A percentile compares a stretch with the other conserved stretches of the same genome.
phyloP scores from a whole-genome alignment of 768 basidiomycete species.

The Phlebiopsis gigantea region DNA sequence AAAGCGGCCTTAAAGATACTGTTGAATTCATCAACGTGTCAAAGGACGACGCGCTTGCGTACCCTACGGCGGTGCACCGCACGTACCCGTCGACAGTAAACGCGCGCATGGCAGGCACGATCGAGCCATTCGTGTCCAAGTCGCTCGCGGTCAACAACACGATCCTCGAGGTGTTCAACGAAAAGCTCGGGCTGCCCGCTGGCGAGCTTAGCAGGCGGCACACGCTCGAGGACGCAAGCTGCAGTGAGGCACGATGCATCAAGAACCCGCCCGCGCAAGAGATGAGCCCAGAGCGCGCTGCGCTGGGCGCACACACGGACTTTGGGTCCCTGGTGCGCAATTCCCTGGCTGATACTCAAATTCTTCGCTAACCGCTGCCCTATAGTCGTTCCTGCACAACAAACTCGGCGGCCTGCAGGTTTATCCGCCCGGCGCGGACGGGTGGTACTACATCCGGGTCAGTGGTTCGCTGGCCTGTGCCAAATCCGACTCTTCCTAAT shows the following conservation, averaged over 20 bases:
- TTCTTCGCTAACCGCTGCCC: not conserved
- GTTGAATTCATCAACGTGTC: slow-evolving; percentile 32
- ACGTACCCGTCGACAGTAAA: slow-evolving; percentile 28
- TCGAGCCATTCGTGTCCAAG: slow-evolving; percentile 25
- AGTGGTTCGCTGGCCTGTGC: not conserved
- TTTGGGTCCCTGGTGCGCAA: slow-evolving; percentile 25
- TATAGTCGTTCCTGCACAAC: slow-evolving; percentile 64
- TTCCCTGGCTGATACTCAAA: too few relatives aligned
- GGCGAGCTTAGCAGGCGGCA: slow-evolving; percentile 27
- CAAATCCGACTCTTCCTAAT: not conserved
- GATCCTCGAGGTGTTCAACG: slow-evolving; percentile 27
- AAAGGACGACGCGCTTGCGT: slow-evolving; percentile 33
- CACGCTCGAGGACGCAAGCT: slow-evolving; percentile 19
- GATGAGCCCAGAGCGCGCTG: slow-evolving; percentile 16
- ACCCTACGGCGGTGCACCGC: slow-evolving; percentile 26
- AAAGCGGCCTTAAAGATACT: slow-evolving; percentile 27
- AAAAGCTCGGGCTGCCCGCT: slow-evolving; percentile 28
- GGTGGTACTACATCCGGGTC: slow-evolving; percentile 67
- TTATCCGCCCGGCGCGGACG: slow-evolving; percentile 49
- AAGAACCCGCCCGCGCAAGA: slow-evolving; percentile 21
- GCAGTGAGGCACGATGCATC: slow-evolving; percentile 28
- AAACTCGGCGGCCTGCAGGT: slow-evolving; percentile 68
- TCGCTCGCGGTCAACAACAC: slow-evolving; percentile 27
- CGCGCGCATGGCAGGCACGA: slow-evolving; percentile 23
- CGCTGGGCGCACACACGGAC: slow-evolving; percentile 30